A percentile compares a stretch with the other conserved stretches of the same genome.
phyloP scores from a whole-genome alignment of 139 green algal species.

The Picochlorum sp. region DNA sequence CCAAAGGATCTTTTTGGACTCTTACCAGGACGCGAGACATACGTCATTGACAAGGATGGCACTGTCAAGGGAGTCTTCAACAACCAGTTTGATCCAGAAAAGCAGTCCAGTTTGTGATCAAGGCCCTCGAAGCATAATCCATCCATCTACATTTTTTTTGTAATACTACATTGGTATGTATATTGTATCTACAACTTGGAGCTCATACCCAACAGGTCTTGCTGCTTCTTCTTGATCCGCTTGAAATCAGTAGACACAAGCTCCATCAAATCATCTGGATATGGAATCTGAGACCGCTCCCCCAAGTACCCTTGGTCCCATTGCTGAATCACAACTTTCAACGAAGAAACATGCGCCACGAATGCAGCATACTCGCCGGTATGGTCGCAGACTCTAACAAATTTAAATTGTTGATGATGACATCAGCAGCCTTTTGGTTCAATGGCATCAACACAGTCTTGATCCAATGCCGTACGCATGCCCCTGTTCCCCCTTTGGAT shows the following conservation, averaged over 20 bases:
- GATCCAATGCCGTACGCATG: constrained; percentile 74
- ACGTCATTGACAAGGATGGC: constrained; percentile 6
- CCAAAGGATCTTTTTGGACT: constrained; percentile 12
- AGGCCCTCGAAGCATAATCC: background rate
- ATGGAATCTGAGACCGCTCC: constrained; percentile 53
- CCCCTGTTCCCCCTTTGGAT: constrained; percentile 52
- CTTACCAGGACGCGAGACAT: constrained; percentile 5
- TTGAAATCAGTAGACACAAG: constrained; percentile 44
- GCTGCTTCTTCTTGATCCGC: constrained; percentile 52
- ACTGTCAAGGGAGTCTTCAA: constrained; percentile 7
- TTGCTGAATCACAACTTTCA: constrained; percentile 52
- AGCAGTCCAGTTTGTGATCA: constrained; percentile 6
- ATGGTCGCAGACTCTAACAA: constrained; percentile 52
- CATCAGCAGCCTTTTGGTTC: constrained; percentile 62
- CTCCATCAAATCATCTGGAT: constrained; percentile 57
- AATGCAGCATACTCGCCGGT: constrained; percentile 71
- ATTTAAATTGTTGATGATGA: constrained; percentile 49
- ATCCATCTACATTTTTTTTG: no score
- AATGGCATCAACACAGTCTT: constrained; percentile 72
- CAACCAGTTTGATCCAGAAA: constrained; percentile 7
- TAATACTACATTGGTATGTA: no score
- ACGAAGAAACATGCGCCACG: constrained; percentile 65
- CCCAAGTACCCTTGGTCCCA: constrained; percentile 38
- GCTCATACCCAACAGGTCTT: constrained; percentile 45
- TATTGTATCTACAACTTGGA: no score